Base-by-base conservation (phyloP, 2,329 filamentous ascomycete genomes). In the Arthroderma sp. region DNA sequence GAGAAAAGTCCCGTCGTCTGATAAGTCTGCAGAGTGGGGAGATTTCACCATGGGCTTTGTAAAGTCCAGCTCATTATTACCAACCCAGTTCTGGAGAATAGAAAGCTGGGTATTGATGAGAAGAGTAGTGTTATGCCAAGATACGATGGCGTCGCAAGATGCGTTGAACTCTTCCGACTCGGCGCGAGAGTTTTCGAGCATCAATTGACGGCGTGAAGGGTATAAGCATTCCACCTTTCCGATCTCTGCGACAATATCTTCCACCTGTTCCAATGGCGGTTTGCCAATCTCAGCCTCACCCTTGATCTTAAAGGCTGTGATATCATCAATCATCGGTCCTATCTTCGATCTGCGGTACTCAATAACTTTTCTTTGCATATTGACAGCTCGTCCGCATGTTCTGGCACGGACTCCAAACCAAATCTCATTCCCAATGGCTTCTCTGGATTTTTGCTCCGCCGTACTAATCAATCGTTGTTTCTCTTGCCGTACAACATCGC, bases 81-180 rank as follows among this genome's bases (percentile, higher is more conserved):
- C 91, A 28, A 98, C 91, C 91, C 91, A 98, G 51, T 83, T 87
- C 63, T 91, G 88, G 51, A 98, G 66, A 51, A 96, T 88, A 9
- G 80, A 80, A 48, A 98, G 75, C 62, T 98, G 86, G 2, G 86
- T 94, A 62, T 93, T 94, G 71, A 98, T 96, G 58, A 94, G 79
- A 59, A 89, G 81, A 30, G 88, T 95, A 42, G 88, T 95, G 64
- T 96, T 98, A 70, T 94, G 83, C 91, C 91, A 98, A 3, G 89
- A 82, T 50, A 94, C 79, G 52, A 98, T 82, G 40, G 89, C 83
- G 59, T 94, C 84, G 57, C 83, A 91, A 29, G 86, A 86, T 50
- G 88, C 82, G 50, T 76, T 73, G 65, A 88, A 98, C 29, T 80
- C 75, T 29, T 77, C 72, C 1, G 87, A 93, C 29, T 77, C 80